phyloP scores from a whole-genome alignment of 78 protist genomes.

The Dictyostelium capitatum region DNA sequence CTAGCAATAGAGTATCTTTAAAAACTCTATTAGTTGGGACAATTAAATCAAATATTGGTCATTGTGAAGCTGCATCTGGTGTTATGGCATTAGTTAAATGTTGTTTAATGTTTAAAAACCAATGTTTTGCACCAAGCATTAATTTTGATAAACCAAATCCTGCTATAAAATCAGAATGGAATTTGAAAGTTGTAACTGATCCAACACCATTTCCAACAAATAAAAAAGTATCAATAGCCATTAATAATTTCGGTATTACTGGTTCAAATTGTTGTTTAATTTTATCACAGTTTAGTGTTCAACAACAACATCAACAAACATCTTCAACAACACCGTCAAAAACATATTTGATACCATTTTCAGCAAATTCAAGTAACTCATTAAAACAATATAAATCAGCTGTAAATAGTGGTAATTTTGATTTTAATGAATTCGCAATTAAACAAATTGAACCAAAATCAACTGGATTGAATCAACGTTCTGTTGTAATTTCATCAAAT shows the following conservation, averaged over 20 bases:
- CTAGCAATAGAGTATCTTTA: not conserved
- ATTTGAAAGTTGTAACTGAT: slow-evolving; percentile 60
- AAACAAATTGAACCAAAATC: no score
- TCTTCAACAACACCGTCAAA: not conserved
- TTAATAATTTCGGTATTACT: slow-evolving; percentile 81
- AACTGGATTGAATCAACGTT: no score
- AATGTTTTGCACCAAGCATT: slow-evolving; percentile 15
- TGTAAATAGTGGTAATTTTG: no score
- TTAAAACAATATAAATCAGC: slow-evolving; percentile 49
- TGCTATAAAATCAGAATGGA: slow-evolving; percentile 51
- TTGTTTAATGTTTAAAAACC: slow-evolving; percentile 33
- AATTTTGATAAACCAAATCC: slow-evolving; percentile 23
- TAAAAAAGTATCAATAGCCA: not conserved
- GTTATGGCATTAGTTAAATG: slow-evolving; percentile 70
- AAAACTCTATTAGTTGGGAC: slow-evolving; percentile 56
- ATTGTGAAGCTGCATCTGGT: slow-evolving; percentile 90
- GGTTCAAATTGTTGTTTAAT: slow-evolving; percentile 35
- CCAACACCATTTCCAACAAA: not conserved
- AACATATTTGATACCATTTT: slow-evolving; percentile 48
- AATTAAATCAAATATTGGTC: slow-evolving; percentile 88
- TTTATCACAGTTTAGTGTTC: slow-evolving; percentile 85
- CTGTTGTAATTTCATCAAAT: no score
- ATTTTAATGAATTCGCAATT: no score
- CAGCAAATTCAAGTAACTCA: slow-evolving; percentile 50
- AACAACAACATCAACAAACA: no score